Base-by-base conservation (phyloP, 257 asterid genomes). In the Scutellaria baicalensis region DNA sequence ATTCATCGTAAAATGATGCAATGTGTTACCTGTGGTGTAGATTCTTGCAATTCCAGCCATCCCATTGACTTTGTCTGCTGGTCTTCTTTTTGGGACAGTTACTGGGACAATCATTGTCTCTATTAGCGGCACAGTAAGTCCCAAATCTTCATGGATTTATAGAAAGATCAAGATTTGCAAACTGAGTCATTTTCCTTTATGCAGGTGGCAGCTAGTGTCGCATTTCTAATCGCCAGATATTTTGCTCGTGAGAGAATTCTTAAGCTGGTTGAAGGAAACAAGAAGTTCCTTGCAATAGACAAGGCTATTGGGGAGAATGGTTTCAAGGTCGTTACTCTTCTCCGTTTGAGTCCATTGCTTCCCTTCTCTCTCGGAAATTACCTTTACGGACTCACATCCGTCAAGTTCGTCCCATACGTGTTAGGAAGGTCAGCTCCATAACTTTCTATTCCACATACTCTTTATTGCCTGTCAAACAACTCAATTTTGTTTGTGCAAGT, bases 191-290 rank as follows among this genome's bases (percentile, higher is more conserved):
- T 18, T 51, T 75, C 39, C 54, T 64, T 66, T 33, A 17, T 78
- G 76, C 88, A 91, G 99, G 66, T 93, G 70, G 99, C 99, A 40
- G 99, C 99, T 47, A 91, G 96, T 72, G 61, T 83, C 79, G 92
- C 97, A 13, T 93, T 93, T 83, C 84, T 93, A 49, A 93, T 93
- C 49, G 99, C 97, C 66, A 89, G 99, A 81, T 93, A 93, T 86
- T 93, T 91, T 84, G 99, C 97, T 43, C 97, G 99, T 13, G 97
- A 91, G 69, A 86, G 99, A 35, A 91, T 93, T 77, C 96, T 93
- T 56, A 93, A 93, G 88, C 82, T 93, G 31, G 99, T 93, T 6
- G 96, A 91, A 85, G 99, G 96, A 69, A 93, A 93, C 77, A 89
- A 89, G 82, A 89, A 91, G 66, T 91, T 93, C 78, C 95, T 89